These are phyloP conservation scores for Dictyostelium firmibasis DNA, from an alignment of 78 protist species.

Conservation along the genomic window DNA sequence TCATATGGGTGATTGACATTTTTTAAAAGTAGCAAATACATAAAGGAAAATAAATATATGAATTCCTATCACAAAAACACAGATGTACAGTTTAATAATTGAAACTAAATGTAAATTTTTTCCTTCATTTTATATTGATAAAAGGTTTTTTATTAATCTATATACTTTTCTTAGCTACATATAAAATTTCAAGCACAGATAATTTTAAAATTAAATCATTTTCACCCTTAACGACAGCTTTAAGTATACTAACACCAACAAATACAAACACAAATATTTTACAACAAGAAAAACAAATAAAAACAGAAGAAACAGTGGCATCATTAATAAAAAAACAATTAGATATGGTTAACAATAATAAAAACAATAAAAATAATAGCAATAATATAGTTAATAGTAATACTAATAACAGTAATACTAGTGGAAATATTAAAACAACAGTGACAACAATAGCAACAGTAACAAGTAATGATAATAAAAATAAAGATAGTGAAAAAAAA, in stretches of 20 bases:
- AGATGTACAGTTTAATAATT: constrained; percentile 13
- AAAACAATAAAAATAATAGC: neutral
- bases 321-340: neutral
- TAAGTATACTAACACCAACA: neutral
- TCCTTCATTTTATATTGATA: neutral
- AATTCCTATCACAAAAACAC: neutral
- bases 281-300: neutral
- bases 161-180: neutral
- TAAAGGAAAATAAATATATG: neutral
- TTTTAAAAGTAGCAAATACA: too few species aligned
- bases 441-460: neutral
- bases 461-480: neutral
- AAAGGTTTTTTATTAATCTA: neutral
- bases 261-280: neutral
- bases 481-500: neutral
- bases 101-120: neutral
- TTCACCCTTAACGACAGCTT: neutral
- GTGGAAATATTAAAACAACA: neutral
- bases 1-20: neutral
- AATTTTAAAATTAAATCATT: neutral
- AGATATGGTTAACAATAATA: neutral
- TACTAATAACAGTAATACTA: neutral
- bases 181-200: neutral
- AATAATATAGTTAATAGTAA: neutral
- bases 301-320: neutral